phyloP scores from a whole-genome alignment of 2,329 filamentous ascomycete species.

The Cladosporium sp. region DNA sequence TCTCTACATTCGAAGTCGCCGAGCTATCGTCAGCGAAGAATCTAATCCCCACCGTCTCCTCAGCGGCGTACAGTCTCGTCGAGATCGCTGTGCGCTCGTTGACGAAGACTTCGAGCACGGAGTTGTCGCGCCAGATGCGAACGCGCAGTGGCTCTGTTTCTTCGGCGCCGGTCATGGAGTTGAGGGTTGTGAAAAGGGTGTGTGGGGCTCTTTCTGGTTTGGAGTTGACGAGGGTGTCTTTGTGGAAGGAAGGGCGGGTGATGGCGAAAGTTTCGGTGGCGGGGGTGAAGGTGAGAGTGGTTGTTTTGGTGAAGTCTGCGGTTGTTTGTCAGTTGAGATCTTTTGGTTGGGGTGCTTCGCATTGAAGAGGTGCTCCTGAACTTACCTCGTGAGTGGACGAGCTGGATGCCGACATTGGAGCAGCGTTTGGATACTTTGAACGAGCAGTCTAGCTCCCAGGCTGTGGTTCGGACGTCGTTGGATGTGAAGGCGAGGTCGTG shows the following conservation, averaged over 20 bases:
- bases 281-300: conserved; percentile 44
- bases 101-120: conserved; percentile 50
- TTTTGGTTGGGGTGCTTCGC: not conserved
- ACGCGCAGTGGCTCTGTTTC: conserved; percentile 41
- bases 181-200: conserved; percentile 47
- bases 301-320: conserved; percentile 35
- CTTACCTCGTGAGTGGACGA: conserved; percentile 31
- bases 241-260: conserved; percentile 41
- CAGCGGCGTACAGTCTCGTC: conserved; percentile 37
- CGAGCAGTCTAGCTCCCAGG: conserved; percentile 31
- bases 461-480: conserved; percentile 21
- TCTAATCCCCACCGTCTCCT: conserved; percentile 30
- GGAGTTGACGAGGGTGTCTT: conserved; percentile 32
- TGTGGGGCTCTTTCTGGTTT: conserved; percentile 43
- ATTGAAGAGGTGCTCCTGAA: not conserved
- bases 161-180: conserved; percentile 18
- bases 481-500: conserved; percentile 21
- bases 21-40: conserved; percentile 31
- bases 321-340: not conserved
- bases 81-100: conserved; percentile 48
- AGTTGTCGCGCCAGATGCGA: conserved; percentile 46
- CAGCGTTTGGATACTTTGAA: conserved; percentile 29
- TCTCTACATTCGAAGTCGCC: not conserved
- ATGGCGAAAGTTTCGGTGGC: conserved; percentile 42
- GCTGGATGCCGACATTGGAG: conserved; percentile 28